phyloP scores from a whole-genome alignment of 768 basidiomycete species.

The Leucocoprinus sp. region DNA sequence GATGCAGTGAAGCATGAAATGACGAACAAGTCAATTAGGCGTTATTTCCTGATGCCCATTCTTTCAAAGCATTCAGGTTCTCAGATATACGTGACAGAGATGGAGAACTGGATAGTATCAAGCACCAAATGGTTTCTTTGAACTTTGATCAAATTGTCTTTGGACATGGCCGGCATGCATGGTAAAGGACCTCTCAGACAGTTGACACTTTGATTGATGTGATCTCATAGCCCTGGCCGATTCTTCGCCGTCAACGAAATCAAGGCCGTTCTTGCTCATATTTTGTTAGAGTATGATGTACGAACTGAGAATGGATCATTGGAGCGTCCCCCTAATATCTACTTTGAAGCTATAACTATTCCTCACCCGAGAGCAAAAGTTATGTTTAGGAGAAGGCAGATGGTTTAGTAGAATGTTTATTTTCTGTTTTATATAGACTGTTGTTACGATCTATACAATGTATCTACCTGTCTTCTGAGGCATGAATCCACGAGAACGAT shows the following conservation, averaged over 20 bases:
- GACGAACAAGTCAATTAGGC: too few species aligned
- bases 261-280: slow-evolving; percentile 29
- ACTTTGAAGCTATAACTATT: background rate
- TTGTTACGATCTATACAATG: too few species aligned
- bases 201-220: background rate
- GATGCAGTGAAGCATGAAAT: too few species aligned
- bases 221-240: slow-evolving; percentile 26
- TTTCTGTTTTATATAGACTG: too few species aligned
- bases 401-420: too few species aligned
- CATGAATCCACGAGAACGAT: too few species aligned
- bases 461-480: too few species aligned
- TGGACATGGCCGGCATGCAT: slow-evolving; percentile 24
- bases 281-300: slow-evolving; percentile 32
- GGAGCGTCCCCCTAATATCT: slow-evolving; percentile 3
- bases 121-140: slow-evolving; percentile 22
- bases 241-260: slow-evolving; percentile 32
- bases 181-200: slow-evolving; percentile 11
- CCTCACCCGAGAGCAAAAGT: slow-evolving; percentile 7
- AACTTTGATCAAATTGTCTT: slow-evolving; percentile 20
- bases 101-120: too few species aligned
- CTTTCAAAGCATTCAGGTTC: too few species aligned
- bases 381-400: slow-evolving; percentile 12
- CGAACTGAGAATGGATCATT: slow-evolving; percentile 14
- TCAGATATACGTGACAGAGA: too few species aligned
- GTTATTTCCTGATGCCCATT: too few species aligned